Percentiles rank a stretch among this genome's conserved stretches.
These are phyloP conservation scores for Naematelia encephala DNA, from an alignment of 768 basidiomycete species.

Conservation along the genomic window DNA sequence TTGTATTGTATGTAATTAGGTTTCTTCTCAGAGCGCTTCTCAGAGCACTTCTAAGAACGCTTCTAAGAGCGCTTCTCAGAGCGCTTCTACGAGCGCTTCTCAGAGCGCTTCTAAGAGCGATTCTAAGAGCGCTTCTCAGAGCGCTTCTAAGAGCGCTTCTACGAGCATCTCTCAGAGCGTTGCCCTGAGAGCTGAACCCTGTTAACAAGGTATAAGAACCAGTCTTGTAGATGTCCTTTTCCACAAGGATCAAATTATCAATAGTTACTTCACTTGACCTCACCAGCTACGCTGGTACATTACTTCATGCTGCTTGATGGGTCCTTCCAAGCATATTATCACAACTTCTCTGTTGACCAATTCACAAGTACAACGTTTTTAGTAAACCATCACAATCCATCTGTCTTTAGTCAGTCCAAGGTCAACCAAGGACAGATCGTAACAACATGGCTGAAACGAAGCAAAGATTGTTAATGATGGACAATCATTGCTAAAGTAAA, in stretches of 20 bases:
- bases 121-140: background rate
- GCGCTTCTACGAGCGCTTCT: background rate
- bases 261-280: background rate
- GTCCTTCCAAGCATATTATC: conserved; percentile 1
- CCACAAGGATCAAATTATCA: conserved; percentile 3
- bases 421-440: conserved; percentile 15
- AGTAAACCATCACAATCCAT: background rate
- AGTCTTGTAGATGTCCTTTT: background rate
- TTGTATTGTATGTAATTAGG: too few relatives aligned
- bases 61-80: background rate
- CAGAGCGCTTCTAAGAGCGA: background rate
- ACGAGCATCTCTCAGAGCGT: background rate
- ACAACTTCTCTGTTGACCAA: background rate
- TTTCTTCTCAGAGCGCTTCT: background rate
- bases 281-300: background rate
- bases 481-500: too few relatives aligned
- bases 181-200: too few relatives aligned
- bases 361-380: background rate
- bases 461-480: too few relatives aligned
- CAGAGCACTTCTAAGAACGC: background rate
- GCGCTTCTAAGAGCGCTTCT: background rate
- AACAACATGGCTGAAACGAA: too few relatives aligned
- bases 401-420: conserved; percentile 1
- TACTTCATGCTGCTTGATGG: background rate
- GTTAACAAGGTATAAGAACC: background rate